phyloP scores from a whole-genome alignment of 768 basidiomycete genomes.

The Ramaria sp. region DNA sequence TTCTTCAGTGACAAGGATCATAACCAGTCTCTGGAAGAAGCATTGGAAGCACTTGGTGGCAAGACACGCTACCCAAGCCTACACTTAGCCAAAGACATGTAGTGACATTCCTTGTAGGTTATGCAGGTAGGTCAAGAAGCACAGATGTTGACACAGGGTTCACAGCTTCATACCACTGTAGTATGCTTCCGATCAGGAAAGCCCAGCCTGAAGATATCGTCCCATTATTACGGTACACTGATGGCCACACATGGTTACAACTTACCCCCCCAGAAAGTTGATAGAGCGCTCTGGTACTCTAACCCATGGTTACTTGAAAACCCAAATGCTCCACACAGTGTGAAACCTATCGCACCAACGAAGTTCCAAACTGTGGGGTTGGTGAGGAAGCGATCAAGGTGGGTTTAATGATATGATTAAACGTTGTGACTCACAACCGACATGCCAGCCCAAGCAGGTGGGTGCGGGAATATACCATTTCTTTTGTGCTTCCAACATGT shows the following conservation, averaged over 20 bases:
- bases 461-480: slow-evolving; percentile 41
- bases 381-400: neutral
- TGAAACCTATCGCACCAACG: slow-evolving; percentile 47
- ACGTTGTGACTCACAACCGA: slow-evolving; percentile 28
- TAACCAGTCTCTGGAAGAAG: neutral
- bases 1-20: neutral
- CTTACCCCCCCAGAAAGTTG: slow-evolving; percentile 41
- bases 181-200: slow-evolving; percentile 46
- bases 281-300: slow-evolving; percentile 40
- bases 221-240: too few species aligned
- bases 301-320: slow-evolving; percentile 27
- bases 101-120: too few species aligned
- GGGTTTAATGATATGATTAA: neutral
- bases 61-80: too few species aligned
- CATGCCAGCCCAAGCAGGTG: slow-evolving; percentile 42
- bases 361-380: slow-evolving; percentile 41
- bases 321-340: slow-evolving; percentile 45
- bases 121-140: too few species aligned
- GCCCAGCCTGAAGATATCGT: too few species aligned
- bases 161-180: slow-evolving; percentile 42
- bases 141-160: too few species aligned
- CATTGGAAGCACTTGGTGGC: neutral
- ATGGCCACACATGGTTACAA: too few species aligned
- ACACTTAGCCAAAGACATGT: too few species aligned
- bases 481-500: slow-evolving; percentile 45